Percentiles rank a stretch among this genome's conserved stretches.
Conservation (phyloP, 225 moss, liverwort and hornwort species). For the Marchantia polymorpha region DNA sequence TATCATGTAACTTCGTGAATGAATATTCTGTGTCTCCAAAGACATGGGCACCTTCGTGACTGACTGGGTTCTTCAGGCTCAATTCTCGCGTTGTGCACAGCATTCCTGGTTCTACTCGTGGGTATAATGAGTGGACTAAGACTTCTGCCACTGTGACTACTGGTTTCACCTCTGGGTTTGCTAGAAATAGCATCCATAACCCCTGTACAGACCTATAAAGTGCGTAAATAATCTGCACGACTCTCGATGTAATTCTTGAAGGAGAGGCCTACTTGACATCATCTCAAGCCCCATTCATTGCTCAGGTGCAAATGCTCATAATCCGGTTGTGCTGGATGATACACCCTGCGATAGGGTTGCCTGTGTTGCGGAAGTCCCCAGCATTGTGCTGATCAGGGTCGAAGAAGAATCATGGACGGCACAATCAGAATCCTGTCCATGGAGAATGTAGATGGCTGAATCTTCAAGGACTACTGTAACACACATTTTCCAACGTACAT, state of each 20-base stretch:
- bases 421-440: conserved; percentile 22
- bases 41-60: neutral
- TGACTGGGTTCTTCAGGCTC: conserved; percentile 1
- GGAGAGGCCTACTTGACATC: neutral
- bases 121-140: neutral
- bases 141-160: conserved; percentile 1
- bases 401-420: conserved; percentile 24
- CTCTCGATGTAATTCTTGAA: conserved; percentile 2
- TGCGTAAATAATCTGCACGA: neutral
- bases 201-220: conserved; percentile 7
- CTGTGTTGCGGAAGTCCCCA: conserved; percentile 19
- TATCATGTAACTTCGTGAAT: neutral
- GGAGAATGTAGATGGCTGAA: conserved; percentile 14
- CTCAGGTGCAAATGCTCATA: conserved; percentile 7
- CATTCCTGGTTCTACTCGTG: conserved; percentile 1
- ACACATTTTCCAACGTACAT: neutral
- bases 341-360: conserved; percentile 3
- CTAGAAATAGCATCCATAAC: neutral
- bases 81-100: neutral
- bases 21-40: conserved; percentile 8
- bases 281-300: neutral
- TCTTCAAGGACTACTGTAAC: conserved; percentile 8
- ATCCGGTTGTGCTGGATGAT: conserved; percentile 3
- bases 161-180: neutral
- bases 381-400: conserved; percentile 20